A percentile compares a stretch with the other conserved stretches of the same genome.
Conservation (phyloP, 495 filamentous ascomycete species). For the Neurospora sp. region DNA sequence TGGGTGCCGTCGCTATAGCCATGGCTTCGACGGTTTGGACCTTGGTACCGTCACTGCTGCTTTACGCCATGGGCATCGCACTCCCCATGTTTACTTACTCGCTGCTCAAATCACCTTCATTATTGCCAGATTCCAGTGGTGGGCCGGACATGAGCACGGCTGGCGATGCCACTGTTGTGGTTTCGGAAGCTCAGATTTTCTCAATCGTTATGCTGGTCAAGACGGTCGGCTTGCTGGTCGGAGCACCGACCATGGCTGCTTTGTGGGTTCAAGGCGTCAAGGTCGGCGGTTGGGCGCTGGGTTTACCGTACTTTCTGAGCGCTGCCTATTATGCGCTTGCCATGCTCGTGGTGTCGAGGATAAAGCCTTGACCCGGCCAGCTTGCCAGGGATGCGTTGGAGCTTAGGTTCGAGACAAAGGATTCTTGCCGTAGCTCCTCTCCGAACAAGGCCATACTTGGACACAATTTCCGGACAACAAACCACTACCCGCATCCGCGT, state of each 20-base stretch:
- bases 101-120: slow-evolving; percentile 26
- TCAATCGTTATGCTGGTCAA: slow-evolving; percentile 38
- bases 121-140: slow-evolving; percentile 12
- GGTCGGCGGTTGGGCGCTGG: slow-evolving; percentile 12
- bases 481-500: background rate
- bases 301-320: slow-evolving; percentile 26
- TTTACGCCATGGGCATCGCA: slow-evolving; percentile 35
- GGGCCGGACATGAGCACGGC: background rate
- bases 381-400: background rate
- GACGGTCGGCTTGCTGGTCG: slow-evolving; percentile 31
- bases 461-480: background rate
- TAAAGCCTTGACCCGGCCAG: background rate
- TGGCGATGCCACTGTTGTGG: background rate
- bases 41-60: slow-evolving; percentile 27
- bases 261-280: slow-evolving; percentile 29
- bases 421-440: background rate
- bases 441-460: background rate
- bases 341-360: slow-evolving; percentile 3
- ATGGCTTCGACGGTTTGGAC: slow-evolving; percentile 21
- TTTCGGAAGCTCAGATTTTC: slow-evolving; percentile 28
- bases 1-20: slow-evolving; percentile 31
- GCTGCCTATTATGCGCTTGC: slow-evolving; percentile 25
- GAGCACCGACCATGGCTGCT: slow-evolving; percentile 31
- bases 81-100: slow-evolving; percentile 36
- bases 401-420: background rate